phyloP scores from a whole-genome alignment of 495 filamentous ascomycete species.

The Aspergillus wentii region DNA sequence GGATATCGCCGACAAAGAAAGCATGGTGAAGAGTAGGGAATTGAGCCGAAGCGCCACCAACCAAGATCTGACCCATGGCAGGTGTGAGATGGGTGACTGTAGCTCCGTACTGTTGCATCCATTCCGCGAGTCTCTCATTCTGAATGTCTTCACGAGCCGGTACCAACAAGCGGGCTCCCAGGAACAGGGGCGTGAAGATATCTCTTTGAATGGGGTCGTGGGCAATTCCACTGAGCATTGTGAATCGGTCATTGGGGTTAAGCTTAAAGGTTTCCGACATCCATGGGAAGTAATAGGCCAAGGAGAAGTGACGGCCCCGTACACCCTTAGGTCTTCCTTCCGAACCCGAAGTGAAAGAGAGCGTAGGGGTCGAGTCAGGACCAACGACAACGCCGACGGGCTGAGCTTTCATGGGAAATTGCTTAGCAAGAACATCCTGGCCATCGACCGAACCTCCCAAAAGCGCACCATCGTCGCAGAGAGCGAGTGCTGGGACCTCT shows the following conservation, averaged over 20 bases:
- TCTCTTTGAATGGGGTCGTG: constrained; percentile 92
- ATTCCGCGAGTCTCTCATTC: constrained; percentile 84
- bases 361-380: constrained; percentile 79
- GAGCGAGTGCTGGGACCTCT: constrained; percentile 69
- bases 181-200: constrained; percentile 90
- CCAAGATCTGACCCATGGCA: constrained; percentile 91
- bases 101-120: constrained; percentile 75
- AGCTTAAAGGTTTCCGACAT: constrained; percentile 82
- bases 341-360: constrained; percentile 81
- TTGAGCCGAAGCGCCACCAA: constrained; percentile 73
- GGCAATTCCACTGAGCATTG: constrained; percentile 75
- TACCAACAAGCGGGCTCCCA: constrained; percentile 77
- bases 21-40: constrained; percentile 75
- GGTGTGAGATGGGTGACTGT: constrained; percentile 92
- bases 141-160: constrained; percentile 82
- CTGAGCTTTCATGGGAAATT: constrained; percentile 46
- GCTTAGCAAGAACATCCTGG: constrained; percentile 59
- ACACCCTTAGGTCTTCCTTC: constrained; percentile 88
- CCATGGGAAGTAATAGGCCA: constrained; percentile 88
- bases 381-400: constrained; percentile 77
- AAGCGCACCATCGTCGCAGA: constrained; percentile 71
- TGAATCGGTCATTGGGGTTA: constrained; percentile 71
- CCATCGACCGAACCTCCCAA: constrained; percentile 60
- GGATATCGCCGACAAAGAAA: constrained; percentile 91
- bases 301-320: constrained; percentile 77